Conservation (phyloP, 192 early-diverging fungal genomes). For the Gonapodya sp. region DNA sequence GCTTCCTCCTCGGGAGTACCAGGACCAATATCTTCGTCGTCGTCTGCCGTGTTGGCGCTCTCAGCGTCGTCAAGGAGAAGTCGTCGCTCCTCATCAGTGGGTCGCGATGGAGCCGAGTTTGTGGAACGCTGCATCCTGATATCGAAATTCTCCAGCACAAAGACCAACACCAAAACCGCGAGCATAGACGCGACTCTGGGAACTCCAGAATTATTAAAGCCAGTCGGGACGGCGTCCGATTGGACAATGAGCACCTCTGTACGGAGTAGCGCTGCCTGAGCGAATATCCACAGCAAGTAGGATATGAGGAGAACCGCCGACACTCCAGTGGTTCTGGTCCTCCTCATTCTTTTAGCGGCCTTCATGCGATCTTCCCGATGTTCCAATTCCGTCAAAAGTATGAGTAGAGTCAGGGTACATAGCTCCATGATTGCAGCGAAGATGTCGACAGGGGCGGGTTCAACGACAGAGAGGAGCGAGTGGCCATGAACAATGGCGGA, state of each 20-base stretch:
- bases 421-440: background rate
- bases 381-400: background rate
- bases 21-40: background rate
- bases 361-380: background rate
- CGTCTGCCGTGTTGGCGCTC: background rate
- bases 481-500: background rate
- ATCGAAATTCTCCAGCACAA: background rate
- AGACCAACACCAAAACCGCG: background rate
- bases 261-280: background rate
- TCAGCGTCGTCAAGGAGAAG: background rate
- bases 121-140: no score
- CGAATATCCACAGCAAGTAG: background rate
- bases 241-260: background rate
- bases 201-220: background rate
- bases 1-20: conserved; percentile 64
- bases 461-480: background rate
- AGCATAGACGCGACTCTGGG: background rate
- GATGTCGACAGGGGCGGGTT: background rate
- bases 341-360: background rate
- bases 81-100: background rate
- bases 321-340: background rate
- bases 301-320: background rate
- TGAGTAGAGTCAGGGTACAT: background rate
- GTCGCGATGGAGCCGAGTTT: background rate
- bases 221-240: background rate